A percentile compares a stretch with the other conserved stretches of the same genome.
Conservation (phyloP, 441 rosid species). For the Mallotus japonicus region DNA sequence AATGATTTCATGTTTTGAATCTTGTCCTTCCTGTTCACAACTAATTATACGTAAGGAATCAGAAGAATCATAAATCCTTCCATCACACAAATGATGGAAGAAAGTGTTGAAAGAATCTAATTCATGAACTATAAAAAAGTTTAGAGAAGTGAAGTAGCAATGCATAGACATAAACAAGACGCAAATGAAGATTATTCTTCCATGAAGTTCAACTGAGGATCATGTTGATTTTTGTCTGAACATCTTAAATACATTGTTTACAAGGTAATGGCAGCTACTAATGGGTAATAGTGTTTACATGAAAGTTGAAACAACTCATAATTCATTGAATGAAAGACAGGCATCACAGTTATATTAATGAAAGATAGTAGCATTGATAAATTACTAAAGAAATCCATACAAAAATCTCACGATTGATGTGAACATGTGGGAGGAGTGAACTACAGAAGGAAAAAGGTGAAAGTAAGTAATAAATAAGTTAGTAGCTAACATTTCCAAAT, state of each 20-base stretch:
- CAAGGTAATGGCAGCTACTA: neutral
- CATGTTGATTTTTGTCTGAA: no score
- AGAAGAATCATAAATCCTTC: neutral
- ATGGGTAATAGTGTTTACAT: neutral
- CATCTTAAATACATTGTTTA: no score
- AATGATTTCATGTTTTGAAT: neutral
- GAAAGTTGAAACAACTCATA: neutral
- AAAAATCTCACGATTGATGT: neutral
- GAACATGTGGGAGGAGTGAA: neutral
- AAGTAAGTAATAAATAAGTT: neutral
- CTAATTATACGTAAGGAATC: neutral
- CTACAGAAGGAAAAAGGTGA: neutral
- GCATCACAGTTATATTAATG: neutral
- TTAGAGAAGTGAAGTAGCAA: no score
- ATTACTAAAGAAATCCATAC: neutral
- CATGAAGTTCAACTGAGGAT: no score
- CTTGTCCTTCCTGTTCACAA: constrained; percentile 18
- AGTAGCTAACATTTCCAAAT: neutral
- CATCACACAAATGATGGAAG: neutral
- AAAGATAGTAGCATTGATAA: neutral
- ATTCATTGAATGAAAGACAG: neutral
- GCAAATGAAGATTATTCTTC: no score
- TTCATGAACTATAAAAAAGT: no score
- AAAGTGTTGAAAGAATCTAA: no score
- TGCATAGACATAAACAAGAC: no score